Evolutionary conservation across 768 basidiomycete species (phyloP).

Genomic region (Phaeotremella skinneri): DNA sequence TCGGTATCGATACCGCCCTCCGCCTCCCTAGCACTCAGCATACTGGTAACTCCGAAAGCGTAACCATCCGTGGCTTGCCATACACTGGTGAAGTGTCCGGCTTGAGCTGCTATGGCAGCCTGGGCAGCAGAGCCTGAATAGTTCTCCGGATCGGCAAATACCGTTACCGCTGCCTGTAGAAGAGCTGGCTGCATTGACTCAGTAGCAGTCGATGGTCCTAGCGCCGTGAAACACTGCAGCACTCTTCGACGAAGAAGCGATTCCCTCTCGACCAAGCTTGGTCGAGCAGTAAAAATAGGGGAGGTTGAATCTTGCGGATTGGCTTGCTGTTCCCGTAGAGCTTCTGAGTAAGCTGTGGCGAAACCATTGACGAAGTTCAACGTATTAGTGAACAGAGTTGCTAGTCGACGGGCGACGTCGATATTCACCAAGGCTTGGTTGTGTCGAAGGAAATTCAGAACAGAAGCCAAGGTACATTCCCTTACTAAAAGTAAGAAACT

Average conservation of each 20-base stretch:
- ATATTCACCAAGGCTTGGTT: conserved; percentile 75
- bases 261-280: conserved; percentile 73
- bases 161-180: conserved; percentile 72
- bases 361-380: conserved; percentile 87
- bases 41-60: conserved; percentile 81
- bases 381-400: conserved; percentile 81
- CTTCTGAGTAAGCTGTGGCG: conserved; percentile 67
- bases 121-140: conserved; percentile 67
- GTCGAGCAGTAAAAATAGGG: conserved; percentile 35
- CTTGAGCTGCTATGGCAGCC: conserved; percentile 72
- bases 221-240: conserved; percentile 80
- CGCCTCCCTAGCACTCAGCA: conserved; percentile 45
- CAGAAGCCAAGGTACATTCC: conserved; percentile 83
- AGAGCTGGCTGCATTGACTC: conserved; percentile 78
- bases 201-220: conserved; percentile 74
- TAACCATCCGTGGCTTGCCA: conserved; percentile 88
- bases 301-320: conserved; percentile 29
- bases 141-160: conserved; percentile 87
- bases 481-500: conserved; percentile 84
- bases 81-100: conserved; percentile 76
- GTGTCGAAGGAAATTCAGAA: conserved; percentile 80
- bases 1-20: conserved; percentile 38
- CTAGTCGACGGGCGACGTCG: conserved; percentile 84
- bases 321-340: conserved; percentile 56
- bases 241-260: conserved; percentile 77